A percentile compares a stretch with the other conserved stretches of the same genome.
These are phyloP conservation scores for Apiospora arundinis DNA, from an alignment of 2,329 filamentous ascomycete genomes.

Conservation along the genomic window DNA sequence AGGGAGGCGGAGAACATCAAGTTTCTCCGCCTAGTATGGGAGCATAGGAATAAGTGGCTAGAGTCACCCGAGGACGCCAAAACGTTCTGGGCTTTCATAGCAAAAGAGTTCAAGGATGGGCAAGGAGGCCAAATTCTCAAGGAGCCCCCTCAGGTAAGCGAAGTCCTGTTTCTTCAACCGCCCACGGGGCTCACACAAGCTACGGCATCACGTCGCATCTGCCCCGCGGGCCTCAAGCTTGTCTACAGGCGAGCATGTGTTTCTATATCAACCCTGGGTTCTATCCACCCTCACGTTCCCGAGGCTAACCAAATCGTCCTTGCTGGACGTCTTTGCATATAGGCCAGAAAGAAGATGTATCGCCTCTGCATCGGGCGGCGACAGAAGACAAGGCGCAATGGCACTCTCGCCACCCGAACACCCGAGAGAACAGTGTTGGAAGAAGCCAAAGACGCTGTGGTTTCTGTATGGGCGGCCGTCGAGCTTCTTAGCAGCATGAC, in stretches of 20 bases:
- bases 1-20: neutral
- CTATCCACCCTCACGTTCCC: neutral
- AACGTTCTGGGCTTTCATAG: neutral
- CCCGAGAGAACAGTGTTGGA: neutral
- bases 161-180: neutral
- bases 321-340: neutral
- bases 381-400: neutral
- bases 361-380: neutral
- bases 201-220: neutral
- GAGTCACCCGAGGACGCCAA: neutral
- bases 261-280: neutral
- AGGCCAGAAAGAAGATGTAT: neutral
- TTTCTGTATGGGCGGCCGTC: neutral
- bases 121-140: neutral
- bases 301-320: neutral
- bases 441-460: neutral
- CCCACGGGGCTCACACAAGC: neutral
- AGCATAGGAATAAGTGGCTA: neutral
- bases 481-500: neutral
- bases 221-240: neutral
- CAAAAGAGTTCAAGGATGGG: neutral
- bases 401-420: neutral
- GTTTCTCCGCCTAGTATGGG: neutral
- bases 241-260: neutral
- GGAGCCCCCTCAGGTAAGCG: neutral